These are phyloP conservation scores for Gossypium herbaceum DNA, from an alignment of 345 rosid genomes.

Conservation along the genomic window DNA sequence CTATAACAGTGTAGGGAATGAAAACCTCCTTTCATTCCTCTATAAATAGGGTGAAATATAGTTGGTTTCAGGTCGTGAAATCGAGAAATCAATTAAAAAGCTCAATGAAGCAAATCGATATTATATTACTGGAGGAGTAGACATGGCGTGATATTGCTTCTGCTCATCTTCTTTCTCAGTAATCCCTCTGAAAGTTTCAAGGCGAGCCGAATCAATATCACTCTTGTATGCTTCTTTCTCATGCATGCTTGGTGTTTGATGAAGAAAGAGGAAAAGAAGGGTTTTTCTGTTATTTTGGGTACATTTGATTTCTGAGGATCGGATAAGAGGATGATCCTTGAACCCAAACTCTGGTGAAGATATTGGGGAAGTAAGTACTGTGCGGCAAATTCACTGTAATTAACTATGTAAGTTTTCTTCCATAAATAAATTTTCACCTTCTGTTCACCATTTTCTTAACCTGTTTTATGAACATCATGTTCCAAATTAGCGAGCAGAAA, in stretches of 20 bases:
- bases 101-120: background rate
- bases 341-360: background rate
- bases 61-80: background rate
- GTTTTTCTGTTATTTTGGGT: too few relatives aligned
- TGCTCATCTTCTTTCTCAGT: conserved; percentile 24
- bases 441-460: background rate
- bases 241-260: background rate
- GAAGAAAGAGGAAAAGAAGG: background rate
- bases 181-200: background rate
- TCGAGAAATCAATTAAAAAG: background rate
- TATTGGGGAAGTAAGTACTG: background rate
- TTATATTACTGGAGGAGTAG: conserved; percentile 19
- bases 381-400: background rate
- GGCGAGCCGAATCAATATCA: conserved; percentile 49
- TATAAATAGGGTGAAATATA: background rate
- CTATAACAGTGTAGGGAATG: background rate
- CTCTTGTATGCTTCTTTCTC: conserved; percentile 29
- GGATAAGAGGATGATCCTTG: too few relatives aligned
- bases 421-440: background rate
- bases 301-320: too few relatives aligned
- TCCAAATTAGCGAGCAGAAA: too few relatives aligned
- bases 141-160: conserved; percentile 38
- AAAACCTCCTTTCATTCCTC: background rate
- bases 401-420: background rate
- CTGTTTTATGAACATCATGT: too few relatives aligned